Base-by-base conservation (phyloP, 805 yeast species). In the Blastobotrys muscicola region DNA sequence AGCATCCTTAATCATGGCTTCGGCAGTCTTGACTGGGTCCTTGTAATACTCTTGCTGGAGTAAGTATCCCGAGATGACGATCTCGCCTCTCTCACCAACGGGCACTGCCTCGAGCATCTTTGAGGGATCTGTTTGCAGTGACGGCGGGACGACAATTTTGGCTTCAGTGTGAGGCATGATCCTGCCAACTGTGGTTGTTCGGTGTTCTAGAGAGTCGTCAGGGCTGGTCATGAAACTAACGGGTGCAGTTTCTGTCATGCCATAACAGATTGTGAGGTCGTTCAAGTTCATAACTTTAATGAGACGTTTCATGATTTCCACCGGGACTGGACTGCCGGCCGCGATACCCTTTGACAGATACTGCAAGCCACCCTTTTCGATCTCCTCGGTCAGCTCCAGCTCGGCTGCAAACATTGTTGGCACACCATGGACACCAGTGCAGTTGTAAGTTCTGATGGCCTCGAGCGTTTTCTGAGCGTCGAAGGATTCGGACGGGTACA, bases 341-440 rank as follows among this genome's bases (percentile, higher is more conserved):
- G 59, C 61, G 14, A 58, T 58, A 11, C 62, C 62, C 2, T 57
- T 58, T 12, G 58, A 45, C 31, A 58, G 52, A 29, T 50, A 47
- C 32, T 52, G 42, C 41, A 55, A 49, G 7, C 54, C 56, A 4
- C 52, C 53, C 33, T 48, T 39, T 4, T 43, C 45, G 15, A 46
- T 44, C 33, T 46, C 42, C 13, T 46, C 40, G n/a, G 50, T 51
- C 6, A 39, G 11, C 29, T 52, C 57, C 34, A 58, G 45, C 42
- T 57, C 53, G 3, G 58, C 55, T 7, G 55, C 58, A 39, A 54
- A 58, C 62, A 58, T 58, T n/a, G 62, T 58, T 2, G 62, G 62
- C 2, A 58, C 62, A 3, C 62, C 62, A 33, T 53, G 48, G 7
- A 57, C 36, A 4, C 51, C 60, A 4, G 60, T 50, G 43, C 59